A percentile compares a stretch with the other conserved stretches of the same genome.
phyloP scores from a whole-genome alignment of 192 early-diverging fungal genomes.

The Ramicandelaber brevisporus region DNA sequence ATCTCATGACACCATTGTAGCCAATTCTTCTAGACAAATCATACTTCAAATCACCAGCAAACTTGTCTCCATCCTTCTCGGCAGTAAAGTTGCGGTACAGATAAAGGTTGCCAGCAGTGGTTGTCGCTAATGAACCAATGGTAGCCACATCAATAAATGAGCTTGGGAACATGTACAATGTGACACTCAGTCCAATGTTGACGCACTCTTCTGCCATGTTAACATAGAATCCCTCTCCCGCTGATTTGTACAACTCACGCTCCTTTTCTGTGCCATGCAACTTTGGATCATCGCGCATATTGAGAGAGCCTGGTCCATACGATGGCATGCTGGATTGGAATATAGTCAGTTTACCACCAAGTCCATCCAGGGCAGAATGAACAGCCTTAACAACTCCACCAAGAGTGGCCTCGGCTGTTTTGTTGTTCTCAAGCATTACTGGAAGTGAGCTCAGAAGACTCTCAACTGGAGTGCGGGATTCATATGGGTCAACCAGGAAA shows the following conservation, averaged over 20 bases:
- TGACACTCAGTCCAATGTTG: conserved; percentile 56
- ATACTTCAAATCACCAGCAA: conserved; percentile 44
- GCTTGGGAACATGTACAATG: conserved; percentile 73
- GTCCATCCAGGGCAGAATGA: conserved; percentile 37
- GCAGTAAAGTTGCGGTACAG: conserved; percentile 63
- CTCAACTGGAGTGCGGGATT: conserved; percentile 57
- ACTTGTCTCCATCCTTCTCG: conserved; percentile 35
- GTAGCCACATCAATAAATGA: conserved; percentile 81
- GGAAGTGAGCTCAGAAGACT: conserved; percentile 58
- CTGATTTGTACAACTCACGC: conserved; percentile 50
- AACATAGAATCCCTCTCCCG: conserved; percentile 68
- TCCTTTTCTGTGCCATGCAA: conserved; percentile 84
- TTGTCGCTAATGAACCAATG: conserved; percentile 34
- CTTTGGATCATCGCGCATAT: conserved; percentile 75
- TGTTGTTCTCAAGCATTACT: conserved; percentile 53
- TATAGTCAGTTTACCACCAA: conserved; percentile 71
- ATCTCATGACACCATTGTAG: conserved; percentile 60
- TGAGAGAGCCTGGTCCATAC: conserved; percentile 67
- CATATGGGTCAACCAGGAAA: conserved; percentile 63
- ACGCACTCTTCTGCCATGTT: conserved; percentile 63
- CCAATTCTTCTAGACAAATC: conserved; percentile 56
- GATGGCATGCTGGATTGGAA: conserved; percentile 74
- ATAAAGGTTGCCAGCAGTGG: conserved; percentile 74
- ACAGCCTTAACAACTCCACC: conserved; percentile 59
- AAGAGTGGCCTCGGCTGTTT: conserved; percentile 42